Evolutionary conservation across 495 filamentous ascomycete genomes (phyloP).

Genomic region (Penicillium steckii): DNA sequence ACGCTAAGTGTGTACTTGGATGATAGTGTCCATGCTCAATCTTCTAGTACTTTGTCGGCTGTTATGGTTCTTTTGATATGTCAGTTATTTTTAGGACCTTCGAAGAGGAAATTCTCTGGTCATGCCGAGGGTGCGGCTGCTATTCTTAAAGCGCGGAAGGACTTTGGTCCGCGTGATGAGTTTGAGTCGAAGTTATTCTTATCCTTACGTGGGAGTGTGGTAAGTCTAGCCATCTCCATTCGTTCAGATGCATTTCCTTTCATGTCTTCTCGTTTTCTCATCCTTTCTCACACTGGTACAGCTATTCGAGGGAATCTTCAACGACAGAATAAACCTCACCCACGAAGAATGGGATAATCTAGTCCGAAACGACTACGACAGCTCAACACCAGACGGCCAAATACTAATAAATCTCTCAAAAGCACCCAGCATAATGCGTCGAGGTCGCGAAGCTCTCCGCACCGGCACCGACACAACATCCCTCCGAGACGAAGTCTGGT

Average conservation of each 20-base stretch:
- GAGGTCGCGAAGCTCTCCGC: constrained; percentile 12
- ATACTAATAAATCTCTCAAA: constrained; percentile 29
- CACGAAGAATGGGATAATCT: constrained; percentile 37
- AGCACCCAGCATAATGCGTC: constrained; percentile 28
- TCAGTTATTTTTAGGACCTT: constrained; percentile 28
- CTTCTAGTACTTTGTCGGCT: constrained; percentile 43
- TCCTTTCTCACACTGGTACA: constrained; percentile 1
- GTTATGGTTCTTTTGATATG: constrained; percentile 43
- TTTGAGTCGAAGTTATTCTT: constrained; percentile 40
- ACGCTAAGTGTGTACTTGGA: constrained; percentile 36
- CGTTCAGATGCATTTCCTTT: no score
- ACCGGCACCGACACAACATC: constrained; percentile 6
- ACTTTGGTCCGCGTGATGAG: constrained; percentile 28
- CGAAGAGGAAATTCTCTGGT: constrained; percentile 19
- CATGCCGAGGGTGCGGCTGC: constrained; percentile 42
- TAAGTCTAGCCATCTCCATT: no score
- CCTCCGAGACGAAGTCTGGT: constrained; percentile 21
- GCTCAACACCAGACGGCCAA: constrained; percentile 24
- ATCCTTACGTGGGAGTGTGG: constrained; percentile 40
- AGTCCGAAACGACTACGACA: constrained; percentile 29
- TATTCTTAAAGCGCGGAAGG: constrained; percentile 38
- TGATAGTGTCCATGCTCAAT: constrained; percentile 33
- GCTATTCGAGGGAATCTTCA: constrained; percentile 44
- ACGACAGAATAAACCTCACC: constrained; percentile 33
- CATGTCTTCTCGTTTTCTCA: background rate